Evolutionary conservation across 331 rosid species (phyloP).

Genomic region (Malus hybrid): DNA sequence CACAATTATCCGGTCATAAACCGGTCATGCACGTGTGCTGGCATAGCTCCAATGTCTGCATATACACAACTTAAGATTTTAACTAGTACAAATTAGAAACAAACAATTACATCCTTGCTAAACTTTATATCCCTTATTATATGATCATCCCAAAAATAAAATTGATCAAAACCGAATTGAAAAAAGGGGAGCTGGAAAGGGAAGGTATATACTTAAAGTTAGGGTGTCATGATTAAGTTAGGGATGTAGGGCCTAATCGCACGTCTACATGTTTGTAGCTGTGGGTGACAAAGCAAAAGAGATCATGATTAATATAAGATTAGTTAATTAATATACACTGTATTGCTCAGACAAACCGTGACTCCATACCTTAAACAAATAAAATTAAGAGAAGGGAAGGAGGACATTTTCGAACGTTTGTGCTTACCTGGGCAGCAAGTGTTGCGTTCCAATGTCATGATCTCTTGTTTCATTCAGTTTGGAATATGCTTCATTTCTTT

Average conservation of each 20-base stretch:
- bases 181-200: slow-evolving; percentile 15
- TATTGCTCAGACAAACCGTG: slow-evolving; percentile 61
- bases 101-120: too few relatives aligned
- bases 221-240: slow-evolving; percentile 46
- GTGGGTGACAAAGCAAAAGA: slow-evolving; percentile 40
- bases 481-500: slow-evolving; percentile 37
- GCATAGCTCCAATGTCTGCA: too few relatives aligned
- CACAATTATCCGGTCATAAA: too few relatives aligned
- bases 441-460: slow-evolving; percentile 44
- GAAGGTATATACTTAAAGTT: not conserved
- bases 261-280: slow-evolving; percentile 58
- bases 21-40: too few relatives aligned
- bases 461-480: slow-evolving; percentile 59
- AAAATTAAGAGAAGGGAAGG: not conserved
- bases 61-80: too few relatives aligned
- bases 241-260: slow-evolving; percentile 37
- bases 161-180: not conserved
- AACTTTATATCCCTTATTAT: too few relatives aligned
- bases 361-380: slow-evolving; percentile 42
- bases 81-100: too few relatives aligned
- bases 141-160: too few relatives aligned
- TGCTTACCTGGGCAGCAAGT: slow-evolving; percentile 15
- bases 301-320: slow-evolving; percentile 20
- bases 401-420: not conserved
- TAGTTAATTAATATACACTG: slow-evolving; percentile 21